Evolutionary conservation across 768 basidiomycete species (phyloP).

Genomic region (Xerocomellus intermedius): DNA sequence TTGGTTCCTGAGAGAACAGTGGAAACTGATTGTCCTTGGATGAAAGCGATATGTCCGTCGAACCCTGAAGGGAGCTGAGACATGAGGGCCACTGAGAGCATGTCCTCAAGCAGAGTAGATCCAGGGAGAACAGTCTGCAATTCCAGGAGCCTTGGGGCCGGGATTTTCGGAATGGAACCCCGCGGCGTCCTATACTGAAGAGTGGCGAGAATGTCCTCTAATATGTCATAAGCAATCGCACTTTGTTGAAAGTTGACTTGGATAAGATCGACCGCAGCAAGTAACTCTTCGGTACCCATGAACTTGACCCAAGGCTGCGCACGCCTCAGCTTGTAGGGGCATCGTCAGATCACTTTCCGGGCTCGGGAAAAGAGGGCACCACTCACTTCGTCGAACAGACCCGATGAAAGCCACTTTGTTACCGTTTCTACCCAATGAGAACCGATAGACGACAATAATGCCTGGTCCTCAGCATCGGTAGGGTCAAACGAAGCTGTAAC

Average conservation of each 20-base stretch:
- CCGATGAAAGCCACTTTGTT: conserved; percentile 12
- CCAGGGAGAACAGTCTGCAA: conserved; percentile 36
- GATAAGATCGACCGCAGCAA: conserved; percentile 45
- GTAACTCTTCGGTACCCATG: conserved; percentile 41
- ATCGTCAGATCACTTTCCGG: not conserved
- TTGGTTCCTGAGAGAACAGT: not conserved
- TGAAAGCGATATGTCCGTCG: conserved; percentile 20
- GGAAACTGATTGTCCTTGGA: conserved; percentile 6
- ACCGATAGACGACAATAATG: conserved; percentile 40
- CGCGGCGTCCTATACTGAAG: conserved; percentile 18
- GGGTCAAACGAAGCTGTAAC: conserved; percentile 41
- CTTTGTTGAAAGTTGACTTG: conserved; percentile 3
- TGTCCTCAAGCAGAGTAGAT: conserved; percentile 42
- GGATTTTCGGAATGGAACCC: conserved; percentile 12
- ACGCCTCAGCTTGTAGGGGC: conserved; percentile 12
- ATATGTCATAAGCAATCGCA: conserved; percentile 16
- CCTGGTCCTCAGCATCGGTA: conserved; percentile 36
- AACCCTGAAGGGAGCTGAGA: conserved; percentile 32
- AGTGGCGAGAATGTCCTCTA: conserved; percentile 39
- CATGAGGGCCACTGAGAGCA: conserved; percentile 44
- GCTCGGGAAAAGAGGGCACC: not conserved
- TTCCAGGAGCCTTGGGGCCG: conserved; percentile 39
- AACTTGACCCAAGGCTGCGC: conserved; percentile 52
- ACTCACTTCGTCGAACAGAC: conserved; percentile 13
- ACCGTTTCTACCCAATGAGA: conserved; percentile 40